Evolutionary conservation across 2,329 filamentous ascomycete genomes (phyloP), one percentile per base, ranked within the genome.

Genomic region (Amauroascus niger): DNA sequence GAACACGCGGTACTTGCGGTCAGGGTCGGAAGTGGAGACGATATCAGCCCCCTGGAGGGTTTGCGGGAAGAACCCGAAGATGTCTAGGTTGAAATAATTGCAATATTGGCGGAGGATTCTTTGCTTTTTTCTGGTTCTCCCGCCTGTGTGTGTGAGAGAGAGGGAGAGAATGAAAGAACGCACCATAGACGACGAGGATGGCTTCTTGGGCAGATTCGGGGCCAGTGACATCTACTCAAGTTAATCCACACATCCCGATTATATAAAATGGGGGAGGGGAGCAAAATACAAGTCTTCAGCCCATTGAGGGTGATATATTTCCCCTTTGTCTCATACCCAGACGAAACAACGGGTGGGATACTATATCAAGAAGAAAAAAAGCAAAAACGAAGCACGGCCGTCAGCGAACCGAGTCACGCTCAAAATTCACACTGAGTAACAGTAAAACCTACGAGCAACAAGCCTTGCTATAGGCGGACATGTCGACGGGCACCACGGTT

Each of bases 1-100:
- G 71, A 90, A 89, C 61, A 95, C 87, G 61, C 82, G 83, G 75
- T 94, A 93, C 64, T 86, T 81, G 56, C 75, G 67, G 74, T 79
- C 70, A 81, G 86, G 85, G 77, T 83, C 75, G 32, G 75, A 72
- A 60, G 72, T 69, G 26, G 80, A 77, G 40, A 83, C 76, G 62
- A 83, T 82, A 60, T 83, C 80, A 58, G 80, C 79, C 44, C 80
- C 80, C 62, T 83, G 80, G 16, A 82, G 61, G 8, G 79, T 83
- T 63, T 83, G 80, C 8, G 74, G 73, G 68, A 79, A 82, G 74
- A 79, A 83, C 50, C 80, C 80, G 63, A 83, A 83, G 66, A 82
- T 81, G 62, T 82, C 79, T 71, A 72, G 2, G 20, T 2, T 13
- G 47, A 20, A 13, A 22, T n/a, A 30, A 20, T 8, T 6, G 11